These are phyloP conservation scores for Francoa sonchifolia DNA, from an alignment of 441 rosid genomes.

Conservation along the genomic window DNA sequence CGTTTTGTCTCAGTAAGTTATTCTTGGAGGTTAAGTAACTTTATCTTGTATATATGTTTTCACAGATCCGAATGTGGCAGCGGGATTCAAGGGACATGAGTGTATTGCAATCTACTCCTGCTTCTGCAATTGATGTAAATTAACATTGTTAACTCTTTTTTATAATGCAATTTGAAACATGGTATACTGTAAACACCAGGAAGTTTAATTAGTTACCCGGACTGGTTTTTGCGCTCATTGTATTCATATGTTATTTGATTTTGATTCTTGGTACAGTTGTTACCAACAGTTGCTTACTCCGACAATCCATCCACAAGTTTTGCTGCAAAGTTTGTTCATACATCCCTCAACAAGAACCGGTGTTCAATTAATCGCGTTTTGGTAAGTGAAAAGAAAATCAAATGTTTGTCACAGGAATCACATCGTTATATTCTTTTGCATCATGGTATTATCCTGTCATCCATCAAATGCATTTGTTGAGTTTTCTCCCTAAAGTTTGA, in stretches of 20 bases:
- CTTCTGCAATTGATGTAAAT: slow-evolving; percentile 85
- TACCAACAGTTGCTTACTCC: slow-evolving; percentile 81
- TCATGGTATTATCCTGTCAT: slow-evolving; percentile 1
- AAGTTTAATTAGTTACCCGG: slow-evolving; percentile 2
- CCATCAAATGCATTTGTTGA: background rate
- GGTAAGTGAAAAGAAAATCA: slow-evolving; percentile 34
- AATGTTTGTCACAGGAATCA: too few relatives aligned
- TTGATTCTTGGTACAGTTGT: slow-evolving; percentile 45
- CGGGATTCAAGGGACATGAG: slow-evolving; percentile 74
- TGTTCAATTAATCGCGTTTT: slow-evolving; percentile 85
- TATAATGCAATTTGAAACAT: slow-evolving; percentile 5
- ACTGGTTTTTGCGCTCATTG: slow-evolving; percentile 2
- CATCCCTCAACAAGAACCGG: slow-evolving; percentile 88
- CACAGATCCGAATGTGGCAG: slow-evolving; percentile 80
- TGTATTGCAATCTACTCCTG: slow-evolving; percentile 71
- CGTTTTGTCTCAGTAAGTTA: slow-evolving; percentile 2
- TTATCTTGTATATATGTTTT: slow-evolving; percentile 10
- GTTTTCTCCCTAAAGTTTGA: too few relatives aligned
- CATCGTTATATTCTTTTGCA: background rate
- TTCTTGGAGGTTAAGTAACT: slow-evolving; percentile 8
- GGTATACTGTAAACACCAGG: background rate
- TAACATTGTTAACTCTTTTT: slow-evolving; percentile 9
- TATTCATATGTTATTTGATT: slow-evolving; percentile 1
- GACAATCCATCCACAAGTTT: slow-evolving; percentile 96
- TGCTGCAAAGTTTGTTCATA: slow-evolving; percentile 91